Evolutionary conservation across 2,329 filamentous ascomycete genomes (phyloP).

Genomic region (Sarocladium brachiariae): DNA sequence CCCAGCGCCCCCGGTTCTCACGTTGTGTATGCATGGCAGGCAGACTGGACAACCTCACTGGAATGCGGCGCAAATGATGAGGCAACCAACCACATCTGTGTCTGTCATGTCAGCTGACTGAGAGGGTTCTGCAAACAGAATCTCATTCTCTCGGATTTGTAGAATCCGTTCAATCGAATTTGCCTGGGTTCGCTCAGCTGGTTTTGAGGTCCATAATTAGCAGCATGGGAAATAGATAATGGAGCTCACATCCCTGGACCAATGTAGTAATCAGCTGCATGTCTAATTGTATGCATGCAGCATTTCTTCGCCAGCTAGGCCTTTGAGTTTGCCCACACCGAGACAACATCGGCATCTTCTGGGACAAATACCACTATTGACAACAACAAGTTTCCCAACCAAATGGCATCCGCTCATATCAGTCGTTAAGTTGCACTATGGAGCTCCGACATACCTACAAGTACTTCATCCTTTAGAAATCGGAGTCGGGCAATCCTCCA

Average conservation of each 20-base stretch:
- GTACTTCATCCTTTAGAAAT: too few species aligned
- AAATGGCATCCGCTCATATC: too few species aligned
- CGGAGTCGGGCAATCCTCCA: not conserved
- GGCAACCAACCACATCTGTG: not conserved
- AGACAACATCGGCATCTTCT: too few species aligned
- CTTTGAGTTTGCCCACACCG: not conserved
- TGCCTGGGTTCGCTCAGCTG: too few species aligned
- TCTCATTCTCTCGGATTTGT: too few species aligned
- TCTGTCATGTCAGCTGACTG: not conserved
- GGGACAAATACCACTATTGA: too few species aligned
- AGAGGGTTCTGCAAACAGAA: not conserved
- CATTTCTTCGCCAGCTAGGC: not conserved
- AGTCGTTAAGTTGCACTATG: too few species aligned
- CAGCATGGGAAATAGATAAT: conserved; percentile 5
- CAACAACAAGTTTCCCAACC: too few species aligned
- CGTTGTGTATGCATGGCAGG: conserved; percentile 5
- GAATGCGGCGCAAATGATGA: conserved; percentile 1
- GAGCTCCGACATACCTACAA: too few species aligned
- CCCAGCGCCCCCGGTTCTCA: not conserved
- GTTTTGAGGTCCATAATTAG: conserved; percentile 1
- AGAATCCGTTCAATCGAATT: too few species aligned
- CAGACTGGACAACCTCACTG: not conserved
- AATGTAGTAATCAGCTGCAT: not conserved
- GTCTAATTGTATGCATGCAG: not conserved
- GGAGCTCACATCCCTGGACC: not conserved